Base-by-base conservation (phyloP, 352 stramenopile species). In the Globisporangium cylindrosporum region DNA sequence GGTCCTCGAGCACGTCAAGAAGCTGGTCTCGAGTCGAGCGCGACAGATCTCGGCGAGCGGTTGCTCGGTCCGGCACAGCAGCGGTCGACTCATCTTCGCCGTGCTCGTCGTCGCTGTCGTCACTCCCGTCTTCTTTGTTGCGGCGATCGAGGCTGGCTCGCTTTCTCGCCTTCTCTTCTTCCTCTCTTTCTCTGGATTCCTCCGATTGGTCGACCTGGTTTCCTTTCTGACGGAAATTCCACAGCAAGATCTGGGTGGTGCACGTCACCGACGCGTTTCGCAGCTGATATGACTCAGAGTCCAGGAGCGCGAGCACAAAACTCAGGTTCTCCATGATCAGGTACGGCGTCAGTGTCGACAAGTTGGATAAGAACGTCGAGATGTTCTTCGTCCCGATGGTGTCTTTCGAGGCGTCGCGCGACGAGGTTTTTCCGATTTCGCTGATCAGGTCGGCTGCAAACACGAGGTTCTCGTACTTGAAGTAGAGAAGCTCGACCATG, bases 1-100 rank as follows among this genome's bases (percentile, higher is more conserved):
- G 86, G 61, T 97, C 89, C 56, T 92, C 82, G 0, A 99, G 74
- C 53, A 99, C 86, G 53, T 85, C 85, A 22, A 98, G 81, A 0
- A 98, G 63, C 53, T 88, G 77, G 56, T 91, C 78, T 67, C 88
- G 78, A 14, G 84, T 91, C 25, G 81, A 81, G 25, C 78, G 75
- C 43, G 84, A 92, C 36, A 94, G 76, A 20, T 72, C 80, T 18
- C 79, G 81, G 9, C 66, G 66, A 4, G 59, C 51, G 29, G 66
- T 12, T 7, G 32, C 51, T 4, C 59, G 58, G 20, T 61, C 58
- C 1, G 38, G 49, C 0, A 36, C 49, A 4, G 29, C 38, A 53
- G 55, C 27, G 15, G 7, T 62, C 4, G 73, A 62, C 4, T 60
- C 60, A 0, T 66, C 59, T 22, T 63, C 58, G 5, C 68, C 70